Conservation (phyloP, 2,329 filamentous ascomycete genomes). For the Dactylellina leptospora region DNA sequence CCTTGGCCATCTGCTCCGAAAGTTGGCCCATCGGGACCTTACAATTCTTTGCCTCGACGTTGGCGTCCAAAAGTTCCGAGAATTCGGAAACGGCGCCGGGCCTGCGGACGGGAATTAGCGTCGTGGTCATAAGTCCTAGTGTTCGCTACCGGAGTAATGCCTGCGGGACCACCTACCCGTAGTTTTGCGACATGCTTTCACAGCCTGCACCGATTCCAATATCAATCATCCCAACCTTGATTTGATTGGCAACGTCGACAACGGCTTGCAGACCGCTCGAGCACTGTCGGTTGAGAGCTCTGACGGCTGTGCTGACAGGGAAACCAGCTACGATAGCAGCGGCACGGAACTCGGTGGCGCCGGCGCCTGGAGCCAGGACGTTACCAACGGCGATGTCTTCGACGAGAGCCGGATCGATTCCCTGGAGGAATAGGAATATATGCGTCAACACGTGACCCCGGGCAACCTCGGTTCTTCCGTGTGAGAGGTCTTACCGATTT, state of each 20-base stretch:
- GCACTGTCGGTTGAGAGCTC: constrained; percentile 91
- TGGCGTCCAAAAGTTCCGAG: constrained; percentile 82
- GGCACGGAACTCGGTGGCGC: constrained; percentile 95
- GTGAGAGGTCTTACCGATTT: constrained; percentile 70
- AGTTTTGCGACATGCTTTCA: constrained; percentile 94
- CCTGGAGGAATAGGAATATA: constrained; percentile 5
- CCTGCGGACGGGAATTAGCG: constrained; percentile 60
- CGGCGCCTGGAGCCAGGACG: constrained; percentile 90
- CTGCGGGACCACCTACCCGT: constrained; percentile 72
- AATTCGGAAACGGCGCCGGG: constrained; percentile 90
- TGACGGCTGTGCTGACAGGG: constrained; percentile 83
- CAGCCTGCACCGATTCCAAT: constrained; percentile 92
- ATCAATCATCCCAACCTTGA: constrained; percentile 91
- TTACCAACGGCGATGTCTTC: constrained; percentile 93
- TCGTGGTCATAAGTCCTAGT: background rate
- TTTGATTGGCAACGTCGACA: constrained; percentile 92
- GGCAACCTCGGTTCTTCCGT: too few species aligned
- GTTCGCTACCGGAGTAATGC: background rate
- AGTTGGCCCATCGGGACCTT: constrained; percentile 96
- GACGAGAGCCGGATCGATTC: constrained; percentile 83
- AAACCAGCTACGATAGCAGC: constrained; percentile 91
- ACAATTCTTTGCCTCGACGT: constrained; percentile 88
- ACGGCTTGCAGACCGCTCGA: constrained; percentile 91
- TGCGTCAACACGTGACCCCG: too few species aligned
- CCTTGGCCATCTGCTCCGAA: constrained; percentile 93